Evolutionary conservation across 176 grass and related monocot genomes (phyloP).

Genomic region (Triticum urartu): DNA sequence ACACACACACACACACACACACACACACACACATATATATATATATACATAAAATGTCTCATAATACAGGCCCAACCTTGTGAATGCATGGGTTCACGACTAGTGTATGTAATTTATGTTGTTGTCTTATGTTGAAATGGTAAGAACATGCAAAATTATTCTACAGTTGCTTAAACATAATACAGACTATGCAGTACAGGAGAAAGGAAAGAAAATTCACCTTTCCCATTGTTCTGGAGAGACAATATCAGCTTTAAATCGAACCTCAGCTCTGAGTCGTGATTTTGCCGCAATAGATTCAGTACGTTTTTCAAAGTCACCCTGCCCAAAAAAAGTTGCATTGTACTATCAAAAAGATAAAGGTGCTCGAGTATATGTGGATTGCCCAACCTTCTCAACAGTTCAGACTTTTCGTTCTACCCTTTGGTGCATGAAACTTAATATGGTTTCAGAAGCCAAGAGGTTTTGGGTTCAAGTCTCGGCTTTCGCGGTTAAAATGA

Average conservation of each 20-base stretch:
- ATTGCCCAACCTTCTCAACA: not conserved
- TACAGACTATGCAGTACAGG: not conserved
- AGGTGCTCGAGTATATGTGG: not conserved
- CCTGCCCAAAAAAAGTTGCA: conserved; percentile 51
- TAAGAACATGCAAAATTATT: conserved; percentile 19
- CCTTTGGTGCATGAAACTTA: not conserved
- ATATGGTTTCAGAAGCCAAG: not conserved
- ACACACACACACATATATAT: no score
- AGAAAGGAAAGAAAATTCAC: conserved; percentile 42
- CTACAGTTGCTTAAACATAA: not conserved
- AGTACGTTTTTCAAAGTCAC: conserved; percentile 78
- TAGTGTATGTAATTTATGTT: conserved; percentile 10
- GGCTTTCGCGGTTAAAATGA: not conserved
- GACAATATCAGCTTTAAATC: conserved; percentile 90
- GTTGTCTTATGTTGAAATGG: not conserved
- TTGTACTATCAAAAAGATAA: conserved; percentile 22
- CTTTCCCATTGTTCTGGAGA: conserved; percentile 99
- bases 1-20: no score
- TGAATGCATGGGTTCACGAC: not conserved
- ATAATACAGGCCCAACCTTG: not conserved
- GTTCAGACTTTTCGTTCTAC: not conserved
- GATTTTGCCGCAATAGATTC: conserved; percentile 81
- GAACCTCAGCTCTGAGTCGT: conserved; percentile 68
- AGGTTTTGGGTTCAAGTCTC: not conserved
- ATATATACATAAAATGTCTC: no score